phyloP scores from a whole-genome alignment of 2,329 filamentous ascomycete species.

The Fusarium miscanthi region DNA sequence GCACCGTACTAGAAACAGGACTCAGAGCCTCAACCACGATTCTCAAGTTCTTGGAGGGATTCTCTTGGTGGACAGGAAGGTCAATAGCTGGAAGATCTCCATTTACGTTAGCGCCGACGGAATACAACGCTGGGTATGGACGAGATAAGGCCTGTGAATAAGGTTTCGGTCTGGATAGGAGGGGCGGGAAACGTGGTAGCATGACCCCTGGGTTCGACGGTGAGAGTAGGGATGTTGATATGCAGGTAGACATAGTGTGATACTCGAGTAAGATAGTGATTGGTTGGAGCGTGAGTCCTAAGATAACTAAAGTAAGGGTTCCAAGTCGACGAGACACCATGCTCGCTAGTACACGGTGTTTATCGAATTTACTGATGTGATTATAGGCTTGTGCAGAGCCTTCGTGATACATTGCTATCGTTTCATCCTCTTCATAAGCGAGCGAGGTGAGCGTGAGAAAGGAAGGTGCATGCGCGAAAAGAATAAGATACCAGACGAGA shows the following conservation, averaged over 20 bases:
- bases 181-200: background rate
- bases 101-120: background rate
- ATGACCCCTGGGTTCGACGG: background rate
- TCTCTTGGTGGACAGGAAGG: fast-evolving
- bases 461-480: fast-evolving
- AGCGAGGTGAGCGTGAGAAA: background rate
- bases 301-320: fast-evolving
- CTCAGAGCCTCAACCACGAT: background rate
- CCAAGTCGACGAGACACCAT: background rate
- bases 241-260: background rate
- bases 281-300: background rate
- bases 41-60: background rate
- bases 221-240: background rate
- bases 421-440: background rate
- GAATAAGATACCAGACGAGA: too few relatives aligned
- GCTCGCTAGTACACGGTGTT: fast-evolving
- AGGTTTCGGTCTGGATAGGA: fast-evolving
- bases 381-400: fast-evolving
- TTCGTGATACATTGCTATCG: background rate
- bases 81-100: fast-evolving
- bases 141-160: too few relatives aligned
- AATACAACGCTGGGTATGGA: fast-evolving
- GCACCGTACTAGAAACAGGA: too few relatives aligned
- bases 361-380: fast-evolving
- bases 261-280: fast-evolving